These are phyloP conservation scores for Pachysolen tannophilus DNA, from an alignment of 805 yeast species.

Conservation along the genomic window DNA sequence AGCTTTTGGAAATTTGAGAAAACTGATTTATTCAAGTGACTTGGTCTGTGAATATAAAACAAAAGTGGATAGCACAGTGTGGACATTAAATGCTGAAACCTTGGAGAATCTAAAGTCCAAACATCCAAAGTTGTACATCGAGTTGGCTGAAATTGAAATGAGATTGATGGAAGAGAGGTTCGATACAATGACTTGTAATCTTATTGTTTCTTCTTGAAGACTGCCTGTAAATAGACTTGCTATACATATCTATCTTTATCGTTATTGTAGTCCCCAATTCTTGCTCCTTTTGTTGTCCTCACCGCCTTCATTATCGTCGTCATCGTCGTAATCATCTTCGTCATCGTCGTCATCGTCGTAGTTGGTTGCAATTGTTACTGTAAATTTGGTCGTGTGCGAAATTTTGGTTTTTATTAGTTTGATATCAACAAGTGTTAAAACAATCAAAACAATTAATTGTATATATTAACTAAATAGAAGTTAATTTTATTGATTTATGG, in stretches of 20 bases:
- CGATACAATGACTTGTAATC: conserved; percentile 68
- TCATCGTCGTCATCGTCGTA: too few relatives aligned
- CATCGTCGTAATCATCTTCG: too few relatives aligned
- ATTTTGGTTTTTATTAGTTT: too few relatives aligned
- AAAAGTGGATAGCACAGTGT: conserved; percentile 48
- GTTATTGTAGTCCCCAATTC: not conserved
- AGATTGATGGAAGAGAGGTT: conserved; percentile 63
- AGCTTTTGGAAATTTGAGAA: conserved; percentile 57
- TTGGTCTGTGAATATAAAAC: conserved; percentile 33
- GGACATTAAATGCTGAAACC: conserved; percentile 50
- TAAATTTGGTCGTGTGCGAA: too few relatives aligned
- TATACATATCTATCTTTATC: not conserved
- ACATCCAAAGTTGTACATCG: conserved; percentile 51
- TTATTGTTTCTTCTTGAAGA: conserved; percentile 49
- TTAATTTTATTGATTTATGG: not conserved
- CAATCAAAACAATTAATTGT: conserved; percentile 2
- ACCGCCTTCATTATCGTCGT: not conserved
- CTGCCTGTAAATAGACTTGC: not conserved
- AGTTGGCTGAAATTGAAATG: conserved; percentile 53
- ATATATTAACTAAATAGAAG: not conserved
- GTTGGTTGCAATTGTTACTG: too few relatives aligned
- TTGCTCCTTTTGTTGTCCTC: not conserved
- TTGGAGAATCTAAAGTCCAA: conserved; percentile 38
- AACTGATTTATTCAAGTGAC: conserved; percentile 27
- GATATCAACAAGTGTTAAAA: not conserved